Base-by-base conservation (phyloP, 495 filamentous ascomycete species). In the Tetracladium marchalianum region DNA sequence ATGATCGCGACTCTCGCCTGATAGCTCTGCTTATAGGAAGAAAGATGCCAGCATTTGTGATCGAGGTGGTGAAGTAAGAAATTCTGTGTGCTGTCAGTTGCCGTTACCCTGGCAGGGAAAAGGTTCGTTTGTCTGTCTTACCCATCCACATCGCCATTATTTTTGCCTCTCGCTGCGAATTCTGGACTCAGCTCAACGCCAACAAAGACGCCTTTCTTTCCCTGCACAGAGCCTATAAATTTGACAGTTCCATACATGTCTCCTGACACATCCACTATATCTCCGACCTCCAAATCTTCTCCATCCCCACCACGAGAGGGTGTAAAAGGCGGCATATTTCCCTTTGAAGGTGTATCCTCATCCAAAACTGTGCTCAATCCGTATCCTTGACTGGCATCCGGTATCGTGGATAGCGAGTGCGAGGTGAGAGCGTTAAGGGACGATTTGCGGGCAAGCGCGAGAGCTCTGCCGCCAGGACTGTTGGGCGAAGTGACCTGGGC, bases 61-160 rank as follows among this genome's bases (percentile, higher is more conserved):
- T 66, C 1, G 77, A 74, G 7, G 93, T 95, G 4, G 71, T 73
- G 59, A 98, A 98, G 66, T 98, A 98, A 43, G 72, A 78, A 27
- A 81, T 65, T 41, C 85, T 90, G 59, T 39, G 46, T 43, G 33
- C 50, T 47, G 50, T 57, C 52, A 53, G 48, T 50, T 43, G 47
- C 47, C 35, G 16, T 24, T 35, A 16, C 22, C 22, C 22, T 13
- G 13, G 32, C 44, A 11, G n/a, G 35, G 17, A 17, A 10, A 12
- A 19, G 33, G 15, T 48, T 39, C 41, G 50, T 47, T 51, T 55
- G 37, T 19, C 40, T 44, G 34, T 59, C 78, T 66, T 73, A 89
- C 86, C 92, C 93, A 51, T 99, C 92, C 39, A 99, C 93, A 67
- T 94, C 90, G 32, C 92, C 92, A 55, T 73, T 90, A 59, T 99